A percentile compares a stretch with the other conserved stretches of the same genome.
phyloP scores from a whole-genome alignment of 805 yeast species.

The Wickerhamiella qilinensis region DNA sequence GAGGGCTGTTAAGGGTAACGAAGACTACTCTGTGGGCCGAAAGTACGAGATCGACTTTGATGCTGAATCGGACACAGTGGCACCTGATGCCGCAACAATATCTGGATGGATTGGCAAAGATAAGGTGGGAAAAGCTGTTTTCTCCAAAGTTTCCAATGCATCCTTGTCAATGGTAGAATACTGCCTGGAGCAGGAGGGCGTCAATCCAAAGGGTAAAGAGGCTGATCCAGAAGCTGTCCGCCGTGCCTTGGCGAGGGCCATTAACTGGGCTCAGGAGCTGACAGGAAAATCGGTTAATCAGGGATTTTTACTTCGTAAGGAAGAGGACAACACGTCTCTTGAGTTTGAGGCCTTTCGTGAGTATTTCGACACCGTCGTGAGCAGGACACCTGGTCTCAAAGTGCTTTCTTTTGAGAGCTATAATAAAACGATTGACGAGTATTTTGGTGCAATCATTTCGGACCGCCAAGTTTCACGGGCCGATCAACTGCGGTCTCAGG shows the following conservation, averaged over 20 bases:
- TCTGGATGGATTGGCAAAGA: conserved; percentile 7
- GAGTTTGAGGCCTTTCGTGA: conserved; percentile 17
- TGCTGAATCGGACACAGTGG: conserved; percentile 28
- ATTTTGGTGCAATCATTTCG: conserved; percentile 73
- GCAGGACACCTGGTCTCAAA: conserved; percentile 18
- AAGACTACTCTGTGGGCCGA: conserved; percentile 56
- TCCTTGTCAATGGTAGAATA: conserved; percentile 67
- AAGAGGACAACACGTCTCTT: conserved; percentile 8
- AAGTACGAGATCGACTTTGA: conserved; percentile 28
- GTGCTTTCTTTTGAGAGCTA: conserved; percentile 37
- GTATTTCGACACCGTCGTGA: conserved; percentile 25
- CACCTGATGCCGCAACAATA: conserved; percentile 31
- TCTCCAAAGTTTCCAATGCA: conserved; percentile 52
- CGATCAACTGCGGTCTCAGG: conserved; percentile 41
- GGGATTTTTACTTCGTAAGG: conserved; percentile 12
- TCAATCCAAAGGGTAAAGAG: conserved; percentile 31
- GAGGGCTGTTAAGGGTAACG: conserved; percentile 58
- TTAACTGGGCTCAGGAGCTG: conserved; percentile 12
- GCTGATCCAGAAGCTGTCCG: conserved; percentile 13
- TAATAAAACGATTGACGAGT: conserved; percentile 66
- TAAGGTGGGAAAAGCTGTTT: conserved; percentile 45
- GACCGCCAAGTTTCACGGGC: conserved; percentile 57
- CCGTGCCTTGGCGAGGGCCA: conserved; percentile 20
- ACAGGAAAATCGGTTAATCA: conserved; percentile 2
- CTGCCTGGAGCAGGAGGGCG: conserved; percentile 28